These are phyloP conservation scores for Purpureocillium lavendulum DNA, from an alignment of 2,329 filamentous ascomycete species.

Conservation along the genomic window DNA sequence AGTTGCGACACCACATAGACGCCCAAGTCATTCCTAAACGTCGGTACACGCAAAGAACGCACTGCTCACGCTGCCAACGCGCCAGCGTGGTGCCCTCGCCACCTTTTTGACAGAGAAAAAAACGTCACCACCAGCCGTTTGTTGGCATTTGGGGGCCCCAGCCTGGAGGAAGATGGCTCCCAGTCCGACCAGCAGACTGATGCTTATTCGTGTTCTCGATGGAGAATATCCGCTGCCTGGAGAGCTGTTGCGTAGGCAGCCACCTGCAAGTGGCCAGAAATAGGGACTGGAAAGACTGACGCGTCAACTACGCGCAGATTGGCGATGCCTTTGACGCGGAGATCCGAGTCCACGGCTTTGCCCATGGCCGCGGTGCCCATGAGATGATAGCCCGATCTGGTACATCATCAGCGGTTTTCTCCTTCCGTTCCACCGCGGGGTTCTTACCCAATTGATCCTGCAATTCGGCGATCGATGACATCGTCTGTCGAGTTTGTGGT, in stretches of 20 bases:
- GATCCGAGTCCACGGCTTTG: slow-evolving; percentile 33
- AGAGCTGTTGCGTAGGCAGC: slow-evolving; percentile 48
- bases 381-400: slow-evolving; percentile 17
- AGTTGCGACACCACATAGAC: too few relatives aligned
- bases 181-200: too few relatives aligned
- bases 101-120: too few relatives aligned
- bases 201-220: too few relatives aligned
- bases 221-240: slow-evolving; percentile 30
- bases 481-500: slow-evolving; percentile 14
- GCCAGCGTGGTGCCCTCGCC: too few relatives aligned
- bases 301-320: slow-evolving; percentile 30
- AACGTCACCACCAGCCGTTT: too few relatives aligned
- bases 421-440: too few relatives aligned
- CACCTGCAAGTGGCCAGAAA: slow-evolving; percentile 32
- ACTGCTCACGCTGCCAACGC: too few relatives aligned
- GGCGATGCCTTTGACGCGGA: slow-evolving; percentile 27
- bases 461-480: slow-evolving; percentile 18
- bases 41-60: too few relatives aligned
- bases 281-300: slow-evolving; percentile 23
- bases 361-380: slow-evolving; percentile 23
- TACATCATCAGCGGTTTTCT: neutral
- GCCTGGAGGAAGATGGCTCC: too few relatives aligned
- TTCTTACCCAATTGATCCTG: neutral
- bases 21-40: too few relatives aligned
- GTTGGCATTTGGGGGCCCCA: too few relatives aligned